phyloP scores from a whole-genome alignment of 208 protist species.

The Trypanosoma caninum region DNA sequence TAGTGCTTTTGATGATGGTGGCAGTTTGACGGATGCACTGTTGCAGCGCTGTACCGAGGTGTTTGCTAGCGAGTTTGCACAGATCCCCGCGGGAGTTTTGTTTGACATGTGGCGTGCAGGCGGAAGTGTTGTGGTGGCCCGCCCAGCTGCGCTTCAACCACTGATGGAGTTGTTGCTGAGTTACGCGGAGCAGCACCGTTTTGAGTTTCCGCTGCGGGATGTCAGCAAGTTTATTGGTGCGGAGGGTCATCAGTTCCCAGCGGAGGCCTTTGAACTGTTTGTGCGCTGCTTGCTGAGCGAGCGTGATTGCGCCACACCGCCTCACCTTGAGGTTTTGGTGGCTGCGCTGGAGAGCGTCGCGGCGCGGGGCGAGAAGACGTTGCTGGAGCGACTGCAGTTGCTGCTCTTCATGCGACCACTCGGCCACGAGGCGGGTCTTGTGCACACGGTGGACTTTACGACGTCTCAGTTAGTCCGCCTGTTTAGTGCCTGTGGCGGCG shows the following conservation, averaged over 20 bases:
- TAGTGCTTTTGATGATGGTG: too few species aligned
- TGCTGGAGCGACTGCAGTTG: conserved; percentile 52
- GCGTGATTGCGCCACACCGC: conserved; percentile 1
- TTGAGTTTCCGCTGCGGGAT: conserved; percentile 20
- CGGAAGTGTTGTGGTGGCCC: not conserved
- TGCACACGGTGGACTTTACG: conserved; percentile 24
- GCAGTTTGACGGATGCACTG: not conserved
- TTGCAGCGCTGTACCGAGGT: conserved; percentile 15
- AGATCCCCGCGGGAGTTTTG: conserved; percentile 1
- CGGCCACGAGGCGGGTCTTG: conserved; percentile 32
- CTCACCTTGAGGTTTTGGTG: conserved; percentile 34
- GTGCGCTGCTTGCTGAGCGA: conserved; percentile 41
- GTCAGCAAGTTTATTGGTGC: conserved; percentile 16
- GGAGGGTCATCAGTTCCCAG: conserved; percentile 21
- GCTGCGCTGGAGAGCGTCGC: conserved; percentile 35
- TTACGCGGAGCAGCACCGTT: conserved; percentile 10
- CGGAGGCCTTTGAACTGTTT: conserved; percentile 61
- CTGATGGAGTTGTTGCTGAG: conserved; percentile 10
- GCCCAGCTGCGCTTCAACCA: not conserved
- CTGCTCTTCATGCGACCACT: conserved; percentile 61
- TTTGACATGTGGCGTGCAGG: conserved; percentile 23
- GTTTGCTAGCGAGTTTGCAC: not conserved
- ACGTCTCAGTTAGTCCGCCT: conserved; percentile 21
- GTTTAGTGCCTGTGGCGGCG: conserved; percentile 9
- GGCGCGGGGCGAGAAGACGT: conserved; percentile 8